Conservation (phyloP, 495 filamentous ascomycete genomes). For the Daldinia vernicosa region DNA sequence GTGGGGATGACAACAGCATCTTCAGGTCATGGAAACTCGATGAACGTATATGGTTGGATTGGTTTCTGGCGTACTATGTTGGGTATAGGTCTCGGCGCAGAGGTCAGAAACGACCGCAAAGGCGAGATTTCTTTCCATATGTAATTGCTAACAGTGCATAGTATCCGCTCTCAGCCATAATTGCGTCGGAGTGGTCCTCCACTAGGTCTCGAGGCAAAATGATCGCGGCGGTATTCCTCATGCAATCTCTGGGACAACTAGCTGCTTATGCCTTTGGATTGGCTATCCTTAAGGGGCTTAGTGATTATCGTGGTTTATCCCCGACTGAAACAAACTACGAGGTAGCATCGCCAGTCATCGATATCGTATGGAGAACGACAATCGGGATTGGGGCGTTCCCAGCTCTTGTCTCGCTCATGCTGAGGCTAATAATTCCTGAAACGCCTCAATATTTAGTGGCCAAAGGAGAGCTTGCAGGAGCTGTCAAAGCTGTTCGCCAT, state of each 20-base stretch:
- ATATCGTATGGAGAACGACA: slow-evolving; percentile 67
- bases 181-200: slow-evolving; percentile 71
- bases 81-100: slow-evolving; percentile 61
- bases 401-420: slow-evolving; percentile 64
- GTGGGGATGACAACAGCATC: slow-evolving; percentile 60
- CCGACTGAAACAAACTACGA: slow-evolving; percentile 61
- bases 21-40: slow-evolving; percentile 51
- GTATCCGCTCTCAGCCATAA: slow-evolving; percentile 60
- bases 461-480: slow-evolving; percentile 31
- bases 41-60: slow-evolving; percentile 66
- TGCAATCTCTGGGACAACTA: slow-evolving; percentile 73
- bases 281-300: slow-evolving; percentile 62
- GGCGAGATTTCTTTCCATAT: not conserved
- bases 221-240: slow-evolving; percentile 72
- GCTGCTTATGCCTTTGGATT: slow-evolving; percentile 54
- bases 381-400: slow-evolving; percentile 69
- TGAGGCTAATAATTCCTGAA: slow-evolving; percentile 70
- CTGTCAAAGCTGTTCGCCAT: slow-evolving; percentile 39
- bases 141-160: slow-evolving; percentile 17
- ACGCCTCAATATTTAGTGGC: slow-evolving; percentile 59
- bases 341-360: slow-evolving; percentile 44
- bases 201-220: slow-evolving; percentile 66
- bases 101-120: slow-evolving; percentile 30
- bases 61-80: slow-evolving; percentile 67
- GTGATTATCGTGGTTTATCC: slow-evolving; percentile 50